Base-by-base conservation (phyloP, 225 moss, liverwort and hornwort genomes). In the Polytrichum formosum region DNA sequence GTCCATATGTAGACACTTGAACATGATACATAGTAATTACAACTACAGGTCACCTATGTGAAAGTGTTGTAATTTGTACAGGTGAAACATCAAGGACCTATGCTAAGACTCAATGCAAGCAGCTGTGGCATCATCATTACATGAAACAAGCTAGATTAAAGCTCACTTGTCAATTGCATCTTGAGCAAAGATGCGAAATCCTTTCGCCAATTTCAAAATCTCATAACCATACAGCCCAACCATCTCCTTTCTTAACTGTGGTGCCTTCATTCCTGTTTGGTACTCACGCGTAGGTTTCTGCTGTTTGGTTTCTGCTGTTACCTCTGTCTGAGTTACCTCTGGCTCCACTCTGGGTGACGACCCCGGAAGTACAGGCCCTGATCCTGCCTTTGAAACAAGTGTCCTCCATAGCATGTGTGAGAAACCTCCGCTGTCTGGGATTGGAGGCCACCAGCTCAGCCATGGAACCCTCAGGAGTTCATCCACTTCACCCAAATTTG, bases 191-290 rank as follows among this genome's bases (percentile, higher is more conserved):
- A 84, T 79, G 25, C 87, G 87, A 58, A 87, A 87, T 26, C 87
- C 87, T 70, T 84, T 79, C 30, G 87, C 87, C 62, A 79, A 73
- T 72, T 84, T 84, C 54, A 87, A 66, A 30, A 81, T 77, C 71
- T 84, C 87, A 58, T 87, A 87, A 28, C 87, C 87, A 73, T 81
- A 87, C 28, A 87, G 87, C 21, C 87, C 87, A 77, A 84, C 79
- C 65, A 84, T 75, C 70, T 84, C 87, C 77, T 82, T 84, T 54
- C 87, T 77, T 75, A 87, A 75, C 65, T 73, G 67, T 60, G 73
- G 67, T 62, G 70, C 67, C 62, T 77, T 79, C 70, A 77, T 77
- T 58, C 70, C 70, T 68, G 84, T 28, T 64, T 75, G 72, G 64
- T 75, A 79, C 74, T 87, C 80, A 46, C 70, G 74, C 68, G 77